phyloP scores from a whole-genome alignment of 805 yeast genomes.

The Kazachstania africana region DNA sequence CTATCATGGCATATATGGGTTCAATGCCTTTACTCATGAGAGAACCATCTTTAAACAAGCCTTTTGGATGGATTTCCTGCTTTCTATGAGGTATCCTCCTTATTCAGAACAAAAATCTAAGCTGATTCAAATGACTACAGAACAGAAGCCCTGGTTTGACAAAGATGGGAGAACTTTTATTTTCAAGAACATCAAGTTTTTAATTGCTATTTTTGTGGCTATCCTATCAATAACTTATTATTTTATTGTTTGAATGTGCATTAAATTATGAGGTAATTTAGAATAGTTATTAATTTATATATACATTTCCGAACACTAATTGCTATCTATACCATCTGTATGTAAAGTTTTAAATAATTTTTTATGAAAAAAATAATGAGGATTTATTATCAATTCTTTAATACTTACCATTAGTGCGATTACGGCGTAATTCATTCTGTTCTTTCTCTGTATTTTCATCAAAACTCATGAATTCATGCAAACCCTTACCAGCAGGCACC shows the following conservation, averaged over 20 bases:
- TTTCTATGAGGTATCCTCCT: slow-evolving; percentile 62
- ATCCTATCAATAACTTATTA: too few relatives aligned
- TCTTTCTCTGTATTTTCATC: slow-evolving; percentile 72
- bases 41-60: slow-evolving; percentile 58
- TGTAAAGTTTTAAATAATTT: too few relatives aligned
- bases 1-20: slow-evolving; percentile 67
- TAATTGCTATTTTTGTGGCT: too few relatives aligned
- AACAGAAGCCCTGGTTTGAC: slow-evolving; percentile 27
- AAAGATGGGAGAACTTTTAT: slow-evolving; percentile 26
- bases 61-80: slow-evolving; percentile 46
- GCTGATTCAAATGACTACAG: slow-evolving; percentile 19
- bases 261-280: too few relatives aligned
- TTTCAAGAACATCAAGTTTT: too few relatives aligned
- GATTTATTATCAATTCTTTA: slow-evolving; percentile 17
- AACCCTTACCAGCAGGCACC: slow-evolving; percentile 94
- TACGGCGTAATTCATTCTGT: slow-evolving; percentile 51
- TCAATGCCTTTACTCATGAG: slow-evolving; percentile 65
- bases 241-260: too few relatives aligned
- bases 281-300: too few relatives aligned
- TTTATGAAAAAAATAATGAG: too few relatives aligned
- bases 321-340: too few relatives aligned
- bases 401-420: slow-evolving; percentile 67
- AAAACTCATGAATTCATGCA: slow-evolving; percentile 83
- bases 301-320: too few relatives aligned
- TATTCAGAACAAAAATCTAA: slow-evolving; percentile 26